Percentiles rank a stretch among this genome's conserved stretches.
phyloP scores from a whole-genome alignment of 441 rosid genomes.

The Rhodomyrtus psidioides region DNA sequence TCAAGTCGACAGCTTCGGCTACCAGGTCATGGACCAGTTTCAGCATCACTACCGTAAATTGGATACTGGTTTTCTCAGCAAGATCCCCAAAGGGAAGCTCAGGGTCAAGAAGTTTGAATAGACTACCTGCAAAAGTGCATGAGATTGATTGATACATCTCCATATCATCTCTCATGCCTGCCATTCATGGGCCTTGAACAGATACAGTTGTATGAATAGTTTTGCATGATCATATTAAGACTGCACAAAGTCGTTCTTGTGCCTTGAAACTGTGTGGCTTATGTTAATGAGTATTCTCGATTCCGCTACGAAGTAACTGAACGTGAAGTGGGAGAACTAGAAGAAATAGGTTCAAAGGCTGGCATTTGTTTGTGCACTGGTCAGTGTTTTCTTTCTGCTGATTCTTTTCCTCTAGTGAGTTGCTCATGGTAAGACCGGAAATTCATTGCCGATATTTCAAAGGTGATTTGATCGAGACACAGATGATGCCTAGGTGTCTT shows the following conservation, averaged over 20 bases:
- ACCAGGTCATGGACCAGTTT: constrained; percentile 46
- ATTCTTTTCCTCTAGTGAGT: not conserved
- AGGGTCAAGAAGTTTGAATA: constrained; percentile 64
- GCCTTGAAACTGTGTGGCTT: not conserved
- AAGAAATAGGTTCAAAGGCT: not conserved
- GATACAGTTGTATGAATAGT: not conserved
- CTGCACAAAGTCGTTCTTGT: not conserved
- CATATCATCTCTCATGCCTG: not conserved
- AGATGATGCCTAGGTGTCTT: not conserved
- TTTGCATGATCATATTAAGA: not conserved
- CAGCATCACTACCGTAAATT: constrained; percentile 52
- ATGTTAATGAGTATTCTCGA: not conserved
- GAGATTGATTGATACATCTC: not conserved
- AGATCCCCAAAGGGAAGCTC: constrained; percentile 57
- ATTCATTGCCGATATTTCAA: not conserved
- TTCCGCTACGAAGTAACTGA: not conserved
- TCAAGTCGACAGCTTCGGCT: constrained; percentile 54
- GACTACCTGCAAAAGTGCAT: not conserved
- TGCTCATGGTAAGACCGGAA: not conserved
- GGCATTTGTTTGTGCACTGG: not conserved
- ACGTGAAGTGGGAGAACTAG: not conserved
- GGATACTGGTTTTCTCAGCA: constrained; percentile 51
- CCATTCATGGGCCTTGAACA: not conserved
- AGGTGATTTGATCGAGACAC: not conserved
- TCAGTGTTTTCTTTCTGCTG: not conserved